These are phyloP conservation scores for Chlorella vulgaris DNA, from an alignment of 139 green algal species.

Conservation along the genomic window DNA sequence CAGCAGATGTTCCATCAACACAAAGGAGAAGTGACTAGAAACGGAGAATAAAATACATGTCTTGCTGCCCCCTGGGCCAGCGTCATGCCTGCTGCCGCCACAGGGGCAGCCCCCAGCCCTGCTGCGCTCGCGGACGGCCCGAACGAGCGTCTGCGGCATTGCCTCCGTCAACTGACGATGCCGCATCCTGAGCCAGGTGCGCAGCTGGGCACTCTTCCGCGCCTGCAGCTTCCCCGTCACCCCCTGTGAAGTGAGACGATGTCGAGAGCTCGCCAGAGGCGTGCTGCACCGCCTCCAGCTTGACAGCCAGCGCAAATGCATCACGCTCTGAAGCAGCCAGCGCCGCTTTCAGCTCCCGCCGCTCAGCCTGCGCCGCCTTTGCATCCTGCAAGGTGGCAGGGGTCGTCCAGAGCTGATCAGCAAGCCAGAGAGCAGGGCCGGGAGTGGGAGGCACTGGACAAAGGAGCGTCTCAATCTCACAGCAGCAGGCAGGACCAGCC, in stretches of 20 bases:
- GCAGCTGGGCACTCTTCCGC: background rate
- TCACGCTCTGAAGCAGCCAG: background rate
- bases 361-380: background rate
- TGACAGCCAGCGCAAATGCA: background rate
- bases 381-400: background rate
- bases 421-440: background rate
- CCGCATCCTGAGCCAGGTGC: background rate
- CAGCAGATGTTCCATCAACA: background rate
- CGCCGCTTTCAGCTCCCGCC: background rate
- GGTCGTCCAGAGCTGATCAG: background rate
- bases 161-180: background rate
- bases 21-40: no score
- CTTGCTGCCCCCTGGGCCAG: no score
- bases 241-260: background rate
- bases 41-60: no score
- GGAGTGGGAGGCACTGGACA: background rate
- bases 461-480: background rate
- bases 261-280: background rate
- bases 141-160: background rate
- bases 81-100: background rate
- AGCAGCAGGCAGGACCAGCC: background rate
- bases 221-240: background rate
- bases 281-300: slow-evolving; percentile 12
- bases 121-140: background rate
- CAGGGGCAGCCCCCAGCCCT: background rate